Evolutionary conservation across 768 basidiomycete genomes (phyloP).

Genomic region (Mycena sanguinolenta): DNA sequence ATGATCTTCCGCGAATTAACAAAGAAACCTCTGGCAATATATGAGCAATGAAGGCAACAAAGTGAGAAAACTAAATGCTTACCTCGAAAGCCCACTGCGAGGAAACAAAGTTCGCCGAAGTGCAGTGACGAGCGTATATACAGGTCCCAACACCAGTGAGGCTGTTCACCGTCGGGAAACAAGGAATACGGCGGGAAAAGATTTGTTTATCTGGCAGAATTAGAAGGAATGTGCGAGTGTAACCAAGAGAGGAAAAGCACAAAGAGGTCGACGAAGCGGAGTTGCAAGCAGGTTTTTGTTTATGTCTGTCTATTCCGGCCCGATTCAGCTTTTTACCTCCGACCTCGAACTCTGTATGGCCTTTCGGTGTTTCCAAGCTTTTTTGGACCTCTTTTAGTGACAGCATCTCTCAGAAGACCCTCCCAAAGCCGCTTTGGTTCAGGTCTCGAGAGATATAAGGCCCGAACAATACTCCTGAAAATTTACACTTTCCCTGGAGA

Average conservation of each 20-base stretch:
- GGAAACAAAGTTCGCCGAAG: constrained; percentile 4
- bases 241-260: background rate
- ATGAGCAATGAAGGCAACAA: constrained; percentile 7
- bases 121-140: constrained; percentile 17
- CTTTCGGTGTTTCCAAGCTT: too few species aligned
- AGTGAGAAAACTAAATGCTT: background rate
- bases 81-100: constrained; percentile 21
- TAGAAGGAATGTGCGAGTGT: constrained; percentile 9
- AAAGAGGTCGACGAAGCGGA: constrained; percentile 1
- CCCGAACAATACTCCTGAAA: too few species aligned
- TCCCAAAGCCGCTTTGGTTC: too few species aligned
- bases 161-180: constrained; percentile 1
- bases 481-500: background rate
- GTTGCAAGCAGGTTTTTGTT: background rate
- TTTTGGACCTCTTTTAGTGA: too few species aligned
- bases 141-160: constrained; percentile 6
- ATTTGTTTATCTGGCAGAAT: constrained; percentile 11
- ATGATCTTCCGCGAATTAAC: constrained; percentile 14
- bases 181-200: background rate
- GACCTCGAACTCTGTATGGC: too few species aligned
- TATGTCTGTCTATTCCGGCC: too few species aligned
- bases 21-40: background rate
- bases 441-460: too few species aligned
- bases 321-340: too few species aligned
- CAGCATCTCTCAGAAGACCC: too few species aligned